These are phyloP conservation scores for Citrullus amarus DNA, from an alignment of 306 rosid species.

Conservation along the genomic window DNA sequence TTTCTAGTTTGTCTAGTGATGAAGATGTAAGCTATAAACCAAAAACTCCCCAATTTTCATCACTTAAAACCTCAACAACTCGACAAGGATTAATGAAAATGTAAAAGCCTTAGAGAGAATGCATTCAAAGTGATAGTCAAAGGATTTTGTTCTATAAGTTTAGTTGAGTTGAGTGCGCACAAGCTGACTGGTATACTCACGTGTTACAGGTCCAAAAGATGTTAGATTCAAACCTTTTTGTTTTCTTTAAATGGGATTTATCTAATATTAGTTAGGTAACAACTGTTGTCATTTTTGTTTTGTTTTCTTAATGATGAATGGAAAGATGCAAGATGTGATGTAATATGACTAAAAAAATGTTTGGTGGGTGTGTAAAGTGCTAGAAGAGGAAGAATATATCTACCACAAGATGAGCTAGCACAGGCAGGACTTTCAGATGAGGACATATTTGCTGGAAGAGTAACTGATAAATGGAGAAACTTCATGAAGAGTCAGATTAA, in stretches of 20 bases:
- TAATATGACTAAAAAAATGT: not conserved
- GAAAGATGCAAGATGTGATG: not conserved
- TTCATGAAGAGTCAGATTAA: conserved; percentile 79
- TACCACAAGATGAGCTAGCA: conserved; percentile 87
- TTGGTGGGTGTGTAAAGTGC: conserved; percentile 34
- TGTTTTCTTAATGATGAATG: not conserved
- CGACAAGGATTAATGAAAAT: not conserved
- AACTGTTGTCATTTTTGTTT: not conserved
- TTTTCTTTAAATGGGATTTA: too few species aligned
- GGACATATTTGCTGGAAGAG: conserved; percentile 53
- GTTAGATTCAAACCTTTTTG: not conserved
- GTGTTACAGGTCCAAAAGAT: not conserved
- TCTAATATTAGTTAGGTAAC: too few species aligned
- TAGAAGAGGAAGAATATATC: conserved; percentile 85
- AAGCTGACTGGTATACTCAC: too few species aligned
- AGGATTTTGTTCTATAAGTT: too few species aligned
- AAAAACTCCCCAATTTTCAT: not conserved
- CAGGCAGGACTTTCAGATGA: conserved; percentile 75
- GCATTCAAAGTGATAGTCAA: not conserved
- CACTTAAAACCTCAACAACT: not conserved
- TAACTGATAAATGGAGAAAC: conserved; percentile 72
- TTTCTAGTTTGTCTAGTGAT: not conserved
- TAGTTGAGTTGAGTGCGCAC: not conserved
- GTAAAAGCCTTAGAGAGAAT: not conserved
- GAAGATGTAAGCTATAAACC: not conserved